Evolutionary conservation across 441 rosid genomes (phyloP).

Genomic region (Erodium trifolium): DNA sequence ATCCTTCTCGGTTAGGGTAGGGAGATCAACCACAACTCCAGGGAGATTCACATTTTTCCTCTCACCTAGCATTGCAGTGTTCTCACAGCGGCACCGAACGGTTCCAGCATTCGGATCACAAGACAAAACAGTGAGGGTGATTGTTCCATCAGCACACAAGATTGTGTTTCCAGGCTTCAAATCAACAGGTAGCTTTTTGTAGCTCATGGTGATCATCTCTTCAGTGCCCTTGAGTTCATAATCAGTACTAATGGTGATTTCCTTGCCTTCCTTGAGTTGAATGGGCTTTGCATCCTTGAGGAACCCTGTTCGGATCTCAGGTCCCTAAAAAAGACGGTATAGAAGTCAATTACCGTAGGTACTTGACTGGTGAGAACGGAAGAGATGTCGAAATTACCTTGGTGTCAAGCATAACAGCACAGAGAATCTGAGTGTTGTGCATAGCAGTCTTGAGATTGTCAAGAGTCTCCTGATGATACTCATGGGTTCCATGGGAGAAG

Average conservation of each 20-base stretch:
- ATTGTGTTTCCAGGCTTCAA: slow-evolving; percentile 77
- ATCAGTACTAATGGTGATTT: slow-evolving; percentile 71
- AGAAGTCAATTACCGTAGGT: too few relatives aligned
- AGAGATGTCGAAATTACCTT: slow-evolving; percentile 35
- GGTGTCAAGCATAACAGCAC: slow-evolving; percentile 94
- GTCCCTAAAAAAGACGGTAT: slow-evolving; percentile 41
- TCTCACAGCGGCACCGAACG: slow-evolving; percentile 77
- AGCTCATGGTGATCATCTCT: slow-evolving; percentile 75
- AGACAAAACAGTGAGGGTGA: slow-evolving; percentile 65
- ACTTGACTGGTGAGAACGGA: too few relatives aligned
- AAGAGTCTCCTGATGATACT: slow-evolving; percentile 80
- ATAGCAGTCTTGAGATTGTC: slow-evolving; percentile 69
- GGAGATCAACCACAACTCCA: slow-evolving; percentile 85
- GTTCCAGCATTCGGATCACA: slow-evolving; percentile 55
- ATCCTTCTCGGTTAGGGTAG: slow-evolving; percentile 88
- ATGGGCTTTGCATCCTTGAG: slow-evolving; percentile 73
- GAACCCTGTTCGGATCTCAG: slow-evolving; percentile 94
- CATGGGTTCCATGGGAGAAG: slow-evolving; percentile 91
- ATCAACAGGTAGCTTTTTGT: slow-evolving; percentile 67
- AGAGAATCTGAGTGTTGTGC: slow-evolving; percentile 69
- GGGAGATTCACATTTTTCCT: slow-evolving; percentile 93
- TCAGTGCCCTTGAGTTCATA: slow-evolving; percentile 64
- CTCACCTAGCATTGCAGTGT: slow-evolving; percentile 82
- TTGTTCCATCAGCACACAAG: slow-evolving; percentile 90
- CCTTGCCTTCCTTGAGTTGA: slow-evolving; percentile 66